phyloP scores from a whole-genome alignment of 306 rosid species.

The Prunus dulcis region DNA sequence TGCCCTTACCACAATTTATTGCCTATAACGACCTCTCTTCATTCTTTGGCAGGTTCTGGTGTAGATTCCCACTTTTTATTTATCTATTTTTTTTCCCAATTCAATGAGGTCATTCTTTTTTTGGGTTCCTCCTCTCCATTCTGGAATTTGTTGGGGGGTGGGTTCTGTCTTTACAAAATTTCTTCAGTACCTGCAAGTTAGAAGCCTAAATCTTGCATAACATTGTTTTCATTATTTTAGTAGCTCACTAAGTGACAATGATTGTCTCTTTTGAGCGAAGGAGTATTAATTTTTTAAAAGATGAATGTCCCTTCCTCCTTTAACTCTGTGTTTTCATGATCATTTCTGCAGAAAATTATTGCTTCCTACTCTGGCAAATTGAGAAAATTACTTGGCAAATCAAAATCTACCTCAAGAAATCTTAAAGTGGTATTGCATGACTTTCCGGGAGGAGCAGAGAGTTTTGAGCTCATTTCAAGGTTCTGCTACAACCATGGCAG shows the following conservation, averaged over 20 bases:
- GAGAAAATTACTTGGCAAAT: conserved; percentile 65
- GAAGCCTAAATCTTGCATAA: too few relatives aligned
- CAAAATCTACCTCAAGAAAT: conserved; percentile 40
- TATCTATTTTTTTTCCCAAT: conserved; percentile 23
- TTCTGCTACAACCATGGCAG: conserved; percentile 71
- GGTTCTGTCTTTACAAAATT: background rate
- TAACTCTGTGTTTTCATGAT: conserved; percentile 8
- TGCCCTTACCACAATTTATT: conserved; percentile 41
- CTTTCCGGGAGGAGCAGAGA: conserved; percentile 92
- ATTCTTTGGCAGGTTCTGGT: conserved; percentile 36
- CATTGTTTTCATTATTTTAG: background rate
- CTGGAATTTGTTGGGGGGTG: conserved; percentile 9
- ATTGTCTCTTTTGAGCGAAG: background rate
- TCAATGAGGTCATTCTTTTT: conserved; percentile 36
- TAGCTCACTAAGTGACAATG: background rate
- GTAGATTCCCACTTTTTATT: conserved; percentile 30
- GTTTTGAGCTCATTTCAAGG: conserved; percentile 73
- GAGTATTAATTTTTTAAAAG: background rate
- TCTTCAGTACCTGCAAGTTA: background rate
- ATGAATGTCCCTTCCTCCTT: background rate
- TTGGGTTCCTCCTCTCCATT: conserved; percentile 22
- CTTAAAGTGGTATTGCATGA: conserved; percentile 81
- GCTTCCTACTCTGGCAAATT: conserved; percentile 63
- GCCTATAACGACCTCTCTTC: conserved; percentile 38
- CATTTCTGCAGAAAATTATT: conserved; percentile 48